phyloP scores from a whole-genome alignment of 2,329 filamentous ascomycete genomes.

The Cephalotrichum gorgonifer region DNA sequence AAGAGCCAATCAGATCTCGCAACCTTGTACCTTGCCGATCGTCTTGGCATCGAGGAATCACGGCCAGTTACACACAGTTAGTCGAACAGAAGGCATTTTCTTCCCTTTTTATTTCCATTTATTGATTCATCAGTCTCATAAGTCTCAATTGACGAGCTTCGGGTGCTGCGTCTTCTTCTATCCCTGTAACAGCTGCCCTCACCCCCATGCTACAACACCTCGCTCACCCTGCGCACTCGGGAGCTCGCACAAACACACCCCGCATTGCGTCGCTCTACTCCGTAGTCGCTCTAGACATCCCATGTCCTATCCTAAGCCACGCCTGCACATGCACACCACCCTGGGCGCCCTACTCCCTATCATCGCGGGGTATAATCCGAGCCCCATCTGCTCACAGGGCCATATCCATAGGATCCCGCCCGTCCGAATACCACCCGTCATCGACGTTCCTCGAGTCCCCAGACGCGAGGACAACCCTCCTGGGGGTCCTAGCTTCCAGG shows the following conservation, averaged over 20 bases:
- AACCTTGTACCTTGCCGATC: too few species aligned
- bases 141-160: not conserved
- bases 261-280: too few species aligned
- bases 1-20: too few species aligned
- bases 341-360: not conserved
- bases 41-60: too few species aligned
- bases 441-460: slow-evolving; percentile 12
- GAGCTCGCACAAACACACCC: too few species aligned
- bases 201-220: not conserved
- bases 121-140: slow-evolving; percentile 3
- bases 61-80: too few species aligned
- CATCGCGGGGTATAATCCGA: not conserved
- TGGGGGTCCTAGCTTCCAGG: slow-evolving; percentile 32
- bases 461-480: slow-evolving; percentile 7
- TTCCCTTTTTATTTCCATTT: not conserved
- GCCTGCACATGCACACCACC: not conserved
- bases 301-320: not conserved
- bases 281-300: too few species aligned
- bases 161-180: not conserved
- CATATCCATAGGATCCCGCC: slow-evolving; percentile 3
- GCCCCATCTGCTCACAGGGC: not conserved
- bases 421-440: slow-evolving; percentile 24
- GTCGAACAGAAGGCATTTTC: not conserved
- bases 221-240: not conserved
- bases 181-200: too few species aligned